These are phyloP conservation scores for Chlorella sorokiniana DNA, from an alignment of 139 green algal genomes.

Conservation along the genomic window DNA sequence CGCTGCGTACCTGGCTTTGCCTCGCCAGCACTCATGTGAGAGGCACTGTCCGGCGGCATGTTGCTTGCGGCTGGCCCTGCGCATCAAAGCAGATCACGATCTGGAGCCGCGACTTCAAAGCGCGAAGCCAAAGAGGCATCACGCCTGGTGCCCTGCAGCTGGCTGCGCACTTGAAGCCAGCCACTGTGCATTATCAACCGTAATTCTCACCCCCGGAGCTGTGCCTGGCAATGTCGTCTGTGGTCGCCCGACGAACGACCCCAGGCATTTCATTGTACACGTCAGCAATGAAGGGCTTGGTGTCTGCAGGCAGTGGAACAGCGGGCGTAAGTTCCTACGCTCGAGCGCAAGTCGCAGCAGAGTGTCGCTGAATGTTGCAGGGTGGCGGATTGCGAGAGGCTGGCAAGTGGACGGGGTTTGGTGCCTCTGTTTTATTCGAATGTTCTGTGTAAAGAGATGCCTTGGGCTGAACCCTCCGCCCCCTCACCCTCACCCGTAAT, in stretches of 20 bases:
- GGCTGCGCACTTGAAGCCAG: background rate
- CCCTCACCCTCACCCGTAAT: conserved; percentile 20
- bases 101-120: background rate
- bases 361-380: background rate
- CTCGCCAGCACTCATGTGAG: background rate
- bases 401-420: background rate
- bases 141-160: background rate
- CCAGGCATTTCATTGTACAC: background rate
- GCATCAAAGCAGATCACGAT: background rate
- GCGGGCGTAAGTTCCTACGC: background rate
- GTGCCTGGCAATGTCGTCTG: conserved; percentile 4
- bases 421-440: background rate
- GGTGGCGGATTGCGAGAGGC: background rate
- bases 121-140: background rate
- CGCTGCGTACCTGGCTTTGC: background rate
- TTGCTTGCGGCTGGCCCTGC: background rate
- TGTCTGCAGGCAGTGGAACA: background rate
- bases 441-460: background rate
- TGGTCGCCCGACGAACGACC: background rate
- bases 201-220: background rate
- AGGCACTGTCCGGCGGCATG: background rate
- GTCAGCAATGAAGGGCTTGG: conserved; percentile 10
- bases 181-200: background rate
- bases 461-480: background rate
- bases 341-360: background rate